phyloP scores from a whole-genome alignment of 2,329 filamentous ascomycete genomes.

The Fusarium sp. region DNA sequence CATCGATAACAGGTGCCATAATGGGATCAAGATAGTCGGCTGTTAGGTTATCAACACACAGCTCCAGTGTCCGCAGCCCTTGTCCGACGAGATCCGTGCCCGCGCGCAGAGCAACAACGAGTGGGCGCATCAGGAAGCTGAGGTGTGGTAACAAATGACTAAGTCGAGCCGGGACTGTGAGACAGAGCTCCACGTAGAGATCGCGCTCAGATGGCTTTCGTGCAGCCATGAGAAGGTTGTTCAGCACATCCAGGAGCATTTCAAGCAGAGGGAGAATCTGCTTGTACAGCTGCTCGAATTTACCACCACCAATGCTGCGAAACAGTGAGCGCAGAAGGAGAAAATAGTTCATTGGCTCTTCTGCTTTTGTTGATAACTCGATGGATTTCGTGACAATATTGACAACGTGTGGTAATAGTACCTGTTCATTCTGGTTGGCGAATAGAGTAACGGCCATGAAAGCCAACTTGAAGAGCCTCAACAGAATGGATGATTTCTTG shows the following conservation, averaged over 20 bases:
- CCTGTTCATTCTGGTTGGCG: slow-evolving; percentile 91
- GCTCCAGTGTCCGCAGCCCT: slow-evolving; percentile 88
- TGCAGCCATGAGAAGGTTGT: slow-evolving; percentile 90
- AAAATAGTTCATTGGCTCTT: slow-evolving; percentile 99
- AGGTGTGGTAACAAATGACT: slow-evolving; percentile 96
- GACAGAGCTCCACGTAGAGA: slow-evolving; percentile 94
- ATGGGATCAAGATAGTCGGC: slow-evolving; percentile 98
- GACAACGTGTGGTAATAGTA: slow-evolving; percentile 93
- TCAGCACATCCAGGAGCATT: slow-evolving; percentile 97
- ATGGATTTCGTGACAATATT: slow-evolving; percentile 98
- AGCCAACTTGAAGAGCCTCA: slow-evolving; percentile 95
- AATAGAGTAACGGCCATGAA: slow-evolving; percentile 99
- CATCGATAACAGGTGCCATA: slow-evolving; percentile 98
- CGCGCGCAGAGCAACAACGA: slow-evolving; percentile 93
- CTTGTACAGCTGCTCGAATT: slow-evolving; percentile 98
- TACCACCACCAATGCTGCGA: slow-evolving; percentile 93
- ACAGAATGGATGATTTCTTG: slow-evolving; percentile 89
- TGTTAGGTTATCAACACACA: slow-evolving; percentile 98
- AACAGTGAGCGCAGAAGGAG: slow-evolving; percentile 91
- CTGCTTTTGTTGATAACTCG: slow-evolving; percentile 91
- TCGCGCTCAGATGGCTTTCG: slow-evolving; percentile 91
- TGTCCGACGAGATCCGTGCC: slow-evolving; percentile 95
- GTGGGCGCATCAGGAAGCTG: slow-evolving; percentile 94
- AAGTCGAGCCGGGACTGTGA: slow-evolving; percentile 92
- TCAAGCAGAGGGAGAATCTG: slow-evolving; percentile 95